Evolutionary conservation across 2,329 filamentous ascomycete genomes (phyloP), one percentile per base, ranked within the genome.

Genomic region (Chrysoporthe puriensis): DNA sequence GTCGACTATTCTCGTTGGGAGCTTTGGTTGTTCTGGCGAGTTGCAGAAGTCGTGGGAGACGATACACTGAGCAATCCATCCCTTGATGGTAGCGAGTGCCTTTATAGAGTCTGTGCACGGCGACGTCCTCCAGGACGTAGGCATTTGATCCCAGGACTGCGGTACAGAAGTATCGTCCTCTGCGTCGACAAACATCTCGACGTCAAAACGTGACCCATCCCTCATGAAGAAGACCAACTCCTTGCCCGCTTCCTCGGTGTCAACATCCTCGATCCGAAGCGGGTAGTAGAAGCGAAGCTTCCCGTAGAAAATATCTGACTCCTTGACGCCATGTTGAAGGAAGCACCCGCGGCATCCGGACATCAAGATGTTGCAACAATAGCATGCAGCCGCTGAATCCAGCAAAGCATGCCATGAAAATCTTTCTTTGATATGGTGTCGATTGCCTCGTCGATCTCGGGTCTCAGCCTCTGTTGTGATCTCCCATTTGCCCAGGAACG

Each of bases 271-370:
- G 5, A 3, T 32, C 7, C 1, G 11, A 21, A 32, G 11, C 4
- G 57, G 57, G n/a, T 60, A 60, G 40, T 43, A 44, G 40, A 60
- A 60, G n/a, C 40, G 40, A 16, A 60, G 36, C 36, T 26, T 60
- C 3, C 32, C 57, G n/a, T 14, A 40, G 7, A 60, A 1, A 21
- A 60, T 60, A 4, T 44, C 40, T 26, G n/a, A 11, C n/a, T 60
- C 57, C n/a, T 16, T 40, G n/a, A 60, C 14, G 9, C n/a, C 40
- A 6, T 60, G 57, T 18, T 60, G 57, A 21, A n/a, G 36, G 13
- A 60, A 60, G n/a, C 57, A 60, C 1, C 9, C 36, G 21, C 57
- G 36, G n/a, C 57, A 60, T 1, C 40, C 57, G 2, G 57, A 32
- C 36, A 32, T 5, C 36, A 60, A 14, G n/a, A 60, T 43, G 13